Base-by-base conservation (phyloP, 768 basidiomycete species). In the Pulveroboletus sp. region DNA sequence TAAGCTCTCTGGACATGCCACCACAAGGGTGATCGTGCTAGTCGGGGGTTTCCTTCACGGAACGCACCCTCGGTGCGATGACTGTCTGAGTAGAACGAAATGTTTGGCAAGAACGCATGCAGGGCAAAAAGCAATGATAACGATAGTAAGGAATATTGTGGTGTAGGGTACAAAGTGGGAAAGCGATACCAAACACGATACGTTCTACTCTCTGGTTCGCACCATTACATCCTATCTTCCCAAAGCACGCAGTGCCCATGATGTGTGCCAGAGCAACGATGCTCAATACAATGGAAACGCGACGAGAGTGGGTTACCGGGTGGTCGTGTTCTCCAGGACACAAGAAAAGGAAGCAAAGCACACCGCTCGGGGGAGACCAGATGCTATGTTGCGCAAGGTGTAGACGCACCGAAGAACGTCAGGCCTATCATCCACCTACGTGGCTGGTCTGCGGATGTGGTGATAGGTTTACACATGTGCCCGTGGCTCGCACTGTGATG, bases 251-350 rank as follows among this genome's bases (percentile, higher is more conserved):
- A 2, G 63, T 58, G 1, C 65, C 63, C 0, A 41, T 68, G 32
- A 63, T 69, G 59, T 70, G 63, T 49, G 63, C 58, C 15, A 59
- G 67, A 8, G 45, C 53, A 17, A 57, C 21, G 21, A 21, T 21
- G 4, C 4, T 21, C 21, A 21, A 4, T 21, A 54, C 53, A 11
- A 47, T 60, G 54, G 54, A 63, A 32, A 39, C 57, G 43, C 46
- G 31, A 61, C 14, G n/a, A 28, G 15, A 39, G 64, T 67, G 54
- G 66, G 65, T 13, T 62, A 61, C 17, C 57, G 59, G 5, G 68
- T n/a, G n/a, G n/a, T n/a, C n/a, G n/a, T 63, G 2, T 65, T 69
- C 31, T 64, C 61, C 0, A 39, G 27, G 40, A 17, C 40, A 28
- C 27, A 57, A 8, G 60, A 56, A 9, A 69, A 68, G 49, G 60